Evolutionary conservation across 2,329 filamentous ascomycete genomes (phyloP), one percentile per base, ranked within the genome.

Genomic region (Pezicula radicicola): DNA sequence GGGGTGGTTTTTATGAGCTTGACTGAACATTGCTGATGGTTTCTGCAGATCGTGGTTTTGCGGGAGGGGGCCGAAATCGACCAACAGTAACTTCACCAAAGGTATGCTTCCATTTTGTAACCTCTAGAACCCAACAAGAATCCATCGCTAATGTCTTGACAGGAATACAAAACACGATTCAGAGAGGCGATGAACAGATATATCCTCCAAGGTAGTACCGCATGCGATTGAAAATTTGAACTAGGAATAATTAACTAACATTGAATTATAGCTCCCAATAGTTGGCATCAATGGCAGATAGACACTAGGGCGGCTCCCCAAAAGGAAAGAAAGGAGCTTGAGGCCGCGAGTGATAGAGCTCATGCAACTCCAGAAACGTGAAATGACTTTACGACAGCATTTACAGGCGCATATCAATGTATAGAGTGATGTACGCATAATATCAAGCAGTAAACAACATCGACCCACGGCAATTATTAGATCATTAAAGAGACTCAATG

Each of bases 71-170:
- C 28, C 84, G 88, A 52, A 89, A 95, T 63, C 82, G 91, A 55
- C 95, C 95, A 8, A 99, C 94, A 0, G 94, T 99, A 47, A 99
- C 94, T 10, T 95, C 89, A 70, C 95, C 94, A 2, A 96, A 94
- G 72, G 94, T 97, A 56, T 48, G 41, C n/a, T 12, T 28, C 27
- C 21, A 33, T 28, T 16, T 18, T 39, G 41, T 25, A 33, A 4
- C 30, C 9, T 42, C 33, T 42, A 9, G 15, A 41, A 33, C 19
- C 37, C 42, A 37, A 41, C 52, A 39, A 56, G 33, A 15, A 21
- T 9, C n/a, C 21, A n/a, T 12, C 33, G 25, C 42, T 44, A 27
- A 44, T 10, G 21, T 6, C 9, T 44, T 44, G 4, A 40, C 35
- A 63, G 60, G 73, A 99, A 72, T 99, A 99, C 70, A 95, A 97